These are phyloP conservation scores for Coemansia sp. DNA, from an alignment of 192 early-diverging fungal genomes.

Conservation along the genomic window DNA sequence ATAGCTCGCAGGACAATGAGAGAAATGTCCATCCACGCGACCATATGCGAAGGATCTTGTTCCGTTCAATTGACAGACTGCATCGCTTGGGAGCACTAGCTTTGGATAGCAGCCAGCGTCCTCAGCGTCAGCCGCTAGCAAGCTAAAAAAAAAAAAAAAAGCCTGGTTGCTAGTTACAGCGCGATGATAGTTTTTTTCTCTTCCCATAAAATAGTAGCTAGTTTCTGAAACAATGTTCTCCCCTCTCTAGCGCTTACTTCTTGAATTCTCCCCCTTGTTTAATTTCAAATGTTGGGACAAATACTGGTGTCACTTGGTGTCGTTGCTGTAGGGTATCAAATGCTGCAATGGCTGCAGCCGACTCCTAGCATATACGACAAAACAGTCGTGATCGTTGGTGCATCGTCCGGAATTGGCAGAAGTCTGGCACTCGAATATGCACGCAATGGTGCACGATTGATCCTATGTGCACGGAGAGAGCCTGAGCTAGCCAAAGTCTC, in stretches of 20 bases:
- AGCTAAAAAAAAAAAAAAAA: no score
- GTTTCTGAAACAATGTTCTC: no score
- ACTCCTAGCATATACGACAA: conserved; percentile 25
- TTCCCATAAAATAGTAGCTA: no score
- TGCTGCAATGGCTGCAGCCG: conserved; percentile 10
- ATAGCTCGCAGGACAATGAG: no score
- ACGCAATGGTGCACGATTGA: conserved; percentile 56
- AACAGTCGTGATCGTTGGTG: conserved; percentile 71
- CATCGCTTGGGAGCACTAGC: conserved; percentile 9
- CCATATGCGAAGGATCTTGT: conserved; percentile 28
- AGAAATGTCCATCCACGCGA: conserved; percentile 25
- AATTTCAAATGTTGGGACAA: conserved; percentile 17
- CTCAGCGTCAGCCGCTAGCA: conserved; percentile 2
- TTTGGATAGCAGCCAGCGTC: conserved; percentile 15
- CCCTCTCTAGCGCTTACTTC: no score
- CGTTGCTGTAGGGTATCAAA: conserved; percentile 3
- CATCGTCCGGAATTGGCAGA: conserved; percentile 74
- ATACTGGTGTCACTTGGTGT: conserved; percentile 4
- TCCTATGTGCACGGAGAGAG: conserved; percentile 65
- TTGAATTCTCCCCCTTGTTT: background rate
- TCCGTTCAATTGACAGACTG: conserved; percentile 25
- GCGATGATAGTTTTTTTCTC: no score
- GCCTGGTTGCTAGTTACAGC: no score
- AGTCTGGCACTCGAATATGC: conserved; percentile 69
- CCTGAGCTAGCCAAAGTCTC: conserved; percentile 53